Percentiles rank a stretch among this genome's conserved stretches.
These are phyloP conservation scores for Verticillium zaregamsianum DNA, from an alignment of 2,329 filamentous ascomycete species.

Conservation along the genomic window DNA sequence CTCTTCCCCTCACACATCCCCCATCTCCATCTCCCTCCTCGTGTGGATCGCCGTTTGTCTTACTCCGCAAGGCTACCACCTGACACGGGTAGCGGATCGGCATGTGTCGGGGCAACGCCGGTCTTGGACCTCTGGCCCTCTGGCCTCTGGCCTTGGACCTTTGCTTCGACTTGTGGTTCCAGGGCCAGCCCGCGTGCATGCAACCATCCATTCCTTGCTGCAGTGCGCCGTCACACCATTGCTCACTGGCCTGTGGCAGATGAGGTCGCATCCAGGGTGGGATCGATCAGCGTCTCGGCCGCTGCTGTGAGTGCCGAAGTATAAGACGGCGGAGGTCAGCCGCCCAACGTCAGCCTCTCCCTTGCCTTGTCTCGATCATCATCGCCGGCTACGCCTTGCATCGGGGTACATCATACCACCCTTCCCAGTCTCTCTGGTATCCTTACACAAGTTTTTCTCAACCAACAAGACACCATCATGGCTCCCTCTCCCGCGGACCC, in stretches of 20 bases:
- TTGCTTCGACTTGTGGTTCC: not conserved
- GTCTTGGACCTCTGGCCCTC: not conserved
- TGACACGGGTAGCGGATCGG: not conserved
- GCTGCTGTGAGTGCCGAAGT: not conserved
- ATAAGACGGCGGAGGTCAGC: not conserved
- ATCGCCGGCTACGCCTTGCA: not conserved
- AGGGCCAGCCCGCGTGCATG: not conserved
- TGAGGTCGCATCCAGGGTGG: not conserved
- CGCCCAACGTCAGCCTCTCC: not conserved
- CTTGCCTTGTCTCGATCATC: not conserved
- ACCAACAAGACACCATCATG: slow-evolving; percentile 3
- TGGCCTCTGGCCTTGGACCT: not conserved
- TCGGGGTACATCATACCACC: not conserved
- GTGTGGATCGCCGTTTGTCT: not conserved
- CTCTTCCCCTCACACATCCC: not conserved
- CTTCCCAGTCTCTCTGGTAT: not conserved
- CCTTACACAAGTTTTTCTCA: not conserved
- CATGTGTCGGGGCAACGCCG: not conserved
- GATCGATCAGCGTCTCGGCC: not conserved
- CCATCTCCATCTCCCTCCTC: not conserved
- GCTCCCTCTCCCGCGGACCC: slow-evolving; percentile 55
- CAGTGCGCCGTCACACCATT: not conserved
- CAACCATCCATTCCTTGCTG: not conserved
- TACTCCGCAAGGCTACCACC: not conserved
- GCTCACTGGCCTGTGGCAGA: not conserved